Conservation (phyloP, 805 yeast genomes). For the Zygotorulaspora florentina region DNA sequence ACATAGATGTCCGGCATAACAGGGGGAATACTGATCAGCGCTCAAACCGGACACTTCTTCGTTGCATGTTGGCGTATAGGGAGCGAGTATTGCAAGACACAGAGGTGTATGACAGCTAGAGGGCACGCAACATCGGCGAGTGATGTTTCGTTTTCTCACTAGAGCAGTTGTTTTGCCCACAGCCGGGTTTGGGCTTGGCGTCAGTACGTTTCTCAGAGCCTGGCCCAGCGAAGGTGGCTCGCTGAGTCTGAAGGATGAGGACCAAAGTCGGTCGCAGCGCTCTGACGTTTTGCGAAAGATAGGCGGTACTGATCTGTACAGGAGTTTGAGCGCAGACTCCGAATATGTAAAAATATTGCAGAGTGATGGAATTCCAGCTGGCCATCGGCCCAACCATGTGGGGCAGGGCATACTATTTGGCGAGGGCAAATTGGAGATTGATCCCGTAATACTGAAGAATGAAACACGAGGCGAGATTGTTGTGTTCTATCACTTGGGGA, state of each 20-base stretch:
- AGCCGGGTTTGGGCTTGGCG: constrained; percentile 30
- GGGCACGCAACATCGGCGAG: background rate
- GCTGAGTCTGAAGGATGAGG: constrained; percentile 13
- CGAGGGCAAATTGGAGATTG: constrained; percentile 62
- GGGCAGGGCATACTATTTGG: constrained; percentile 71
- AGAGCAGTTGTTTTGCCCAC: constrained; percentile 28
- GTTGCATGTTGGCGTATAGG: background rate
- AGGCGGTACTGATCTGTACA: constrained; percentile 17
- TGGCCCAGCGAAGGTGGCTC: constrained; percentile 32
- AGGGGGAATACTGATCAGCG: too few relatives aligned
- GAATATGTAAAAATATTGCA: constrained; percentile 27
- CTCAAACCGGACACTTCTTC: background rate
- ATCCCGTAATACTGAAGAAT: constrained; percentile 64
- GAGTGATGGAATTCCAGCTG: constrained; percentile 50
- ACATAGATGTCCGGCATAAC: background rate
- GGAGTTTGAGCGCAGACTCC: constrained; percentile 20
- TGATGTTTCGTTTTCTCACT: constrained; percentile 8
- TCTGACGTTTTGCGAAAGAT: constrained; percentile 26
- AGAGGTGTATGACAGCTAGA: background rate
- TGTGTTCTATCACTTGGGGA: constrained; percentile 70
- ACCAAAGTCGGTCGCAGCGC: constrained; percentile 29
- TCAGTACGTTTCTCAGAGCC: constrained; percentile 27
- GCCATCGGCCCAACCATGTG: constrained; percentile 60
- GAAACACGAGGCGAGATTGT: constrained; percentile 48
- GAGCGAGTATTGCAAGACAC: background rate